phyloP scores from a whole-genome alignment of 2,329 filamentous ascomycete species.

The Aureobasidium zeae region DNA sequence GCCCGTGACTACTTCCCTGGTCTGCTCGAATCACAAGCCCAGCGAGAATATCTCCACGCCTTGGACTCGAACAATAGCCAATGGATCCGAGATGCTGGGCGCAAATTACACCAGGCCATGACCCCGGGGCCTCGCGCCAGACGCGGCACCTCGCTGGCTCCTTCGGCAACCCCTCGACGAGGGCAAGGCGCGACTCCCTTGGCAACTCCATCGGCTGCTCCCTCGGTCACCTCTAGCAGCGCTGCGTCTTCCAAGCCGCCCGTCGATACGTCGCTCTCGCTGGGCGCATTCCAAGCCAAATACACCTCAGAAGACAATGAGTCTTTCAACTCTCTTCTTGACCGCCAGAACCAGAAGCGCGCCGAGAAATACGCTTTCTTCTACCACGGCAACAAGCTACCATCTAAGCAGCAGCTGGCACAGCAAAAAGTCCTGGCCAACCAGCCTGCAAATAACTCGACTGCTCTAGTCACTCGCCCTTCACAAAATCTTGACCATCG shows the following conservation, averaged over 20 bases:
- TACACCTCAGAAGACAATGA: conserved; percentile 98
- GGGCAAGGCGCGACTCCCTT: conserved; percentile 65
- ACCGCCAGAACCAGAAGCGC: conserved; percentile 78
- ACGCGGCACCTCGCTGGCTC: conserved; percentile 30
- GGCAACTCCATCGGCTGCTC: conserved; percentile 36
- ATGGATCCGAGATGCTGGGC: conserved; percentile 79
- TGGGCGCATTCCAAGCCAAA: conserved; percentile 78
- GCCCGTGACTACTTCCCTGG: conserved; percentile 95
- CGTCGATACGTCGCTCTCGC: conserved; percentile 67
- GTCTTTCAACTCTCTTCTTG: conserved; percentile 84
- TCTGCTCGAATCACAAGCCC: conserved; percentile 71
- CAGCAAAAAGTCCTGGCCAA: conserved; percentile 58
- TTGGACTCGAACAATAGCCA: conserved; percentile 72
- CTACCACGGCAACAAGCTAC: conserved; percentile 78
- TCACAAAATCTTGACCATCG: conserved; percentile 56
- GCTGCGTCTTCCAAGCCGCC: conserved; percentile 27
- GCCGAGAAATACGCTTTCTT: conserved; percentile 84
- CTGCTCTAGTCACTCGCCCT: conserved; percentile 32
- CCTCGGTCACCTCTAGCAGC: conserved; percentile 32
- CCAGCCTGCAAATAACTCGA: conserved; percentile 29
- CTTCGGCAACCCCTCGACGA: conserved; percentile 46
- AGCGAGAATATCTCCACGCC: conserved; percentile 87
- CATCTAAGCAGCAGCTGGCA: conserved; percentile 50
- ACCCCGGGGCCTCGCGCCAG: conserved; percentile 55
- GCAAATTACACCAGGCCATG: conserved; percentile 59